These are phyloP conservation scores for Crithidia bombi DNA, from an alignment of 208 protist genomes.

Conservation along the genomic window DNA sequence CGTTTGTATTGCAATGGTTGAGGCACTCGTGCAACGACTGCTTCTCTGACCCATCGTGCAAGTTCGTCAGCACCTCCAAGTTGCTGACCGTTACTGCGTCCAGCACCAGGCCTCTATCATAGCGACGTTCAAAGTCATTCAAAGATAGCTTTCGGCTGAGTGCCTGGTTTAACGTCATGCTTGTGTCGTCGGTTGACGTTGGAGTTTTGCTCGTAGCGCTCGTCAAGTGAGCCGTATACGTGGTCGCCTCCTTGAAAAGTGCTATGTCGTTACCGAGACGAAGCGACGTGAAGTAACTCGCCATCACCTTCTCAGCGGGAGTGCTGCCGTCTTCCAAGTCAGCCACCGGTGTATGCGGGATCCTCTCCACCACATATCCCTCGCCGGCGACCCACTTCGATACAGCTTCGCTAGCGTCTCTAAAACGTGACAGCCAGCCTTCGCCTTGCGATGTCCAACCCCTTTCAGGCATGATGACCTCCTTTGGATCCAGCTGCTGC, in stretches of 20 bases:
- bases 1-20: slow-evolving; percentile 78
- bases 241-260: slow-evolving; percentile 50
- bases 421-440: background rate
- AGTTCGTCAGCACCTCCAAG: slow-evolving; percentile 80
- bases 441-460: slow-evolving; percentile 1
- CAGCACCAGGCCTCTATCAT: slow-evolving; percentile 69
- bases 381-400: slow-evolving; percentile 68
- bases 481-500: slow-evolving; percentile 78
- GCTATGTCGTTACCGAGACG: slow-evolving; percentile 39
- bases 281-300: slow-evolving; percentile 55
- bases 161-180: too few species aligned
- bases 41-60: slow-evolving; percentile 74
- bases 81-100: slow-evolving; percentile 79
- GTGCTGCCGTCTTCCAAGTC: background rate
- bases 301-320: slow-evolving; percentile 40
- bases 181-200: background rate
- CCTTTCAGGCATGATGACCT: slow-evolving; percentile 69
- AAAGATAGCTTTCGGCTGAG: slow-evolving; percentile 18
- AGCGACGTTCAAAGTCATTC: slow-evolving; percentile 50
- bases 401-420: slow-evolving; percentile 16
- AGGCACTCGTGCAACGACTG: slow-evolving; percentile 71
- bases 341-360: background rate
- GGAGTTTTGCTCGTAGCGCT: background rate
- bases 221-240: slow-evolving; percentile 59
- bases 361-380: slow-evolving; percentile 55